phyloP scores from a whole-genome alignment of 1,284 basidiomycete genomes.

The Apiotrichum gracile region DNA sequence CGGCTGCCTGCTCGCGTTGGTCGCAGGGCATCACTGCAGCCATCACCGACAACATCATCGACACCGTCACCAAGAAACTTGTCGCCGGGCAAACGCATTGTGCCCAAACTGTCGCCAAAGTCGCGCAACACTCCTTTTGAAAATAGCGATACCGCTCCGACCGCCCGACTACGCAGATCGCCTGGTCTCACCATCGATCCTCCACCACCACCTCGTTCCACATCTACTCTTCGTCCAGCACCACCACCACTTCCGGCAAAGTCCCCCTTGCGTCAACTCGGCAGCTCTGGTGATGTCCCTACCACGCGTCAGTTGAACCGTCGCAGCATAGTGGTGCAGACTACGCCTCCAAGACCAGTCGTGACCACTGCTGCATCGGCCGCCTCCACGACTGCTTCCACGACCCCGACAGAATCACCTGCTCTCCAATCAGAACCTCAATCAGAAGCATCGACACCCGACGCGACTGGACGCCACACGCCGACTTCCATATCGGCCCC shows the following conservation, averaged over 20 bases:
- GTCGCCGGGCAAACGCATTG: neutral
- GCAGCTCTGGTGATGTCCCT: too few species aligned
- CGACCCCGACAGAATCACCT: too few species aligned
- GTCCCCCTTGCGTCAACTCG: constrained; percentile 30
- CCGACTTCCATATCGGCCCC: neutral
- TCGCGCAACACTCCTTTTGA: neutral
- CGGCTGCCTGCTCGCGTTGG: neutral
- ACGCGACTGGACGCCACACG: neutral
- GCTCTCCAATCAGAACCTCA: too few species aligned
- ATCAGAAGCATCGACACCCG: too few species aligned
- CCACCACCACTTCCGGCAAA: constrained; percentile 42
- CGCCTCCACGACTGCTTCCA: too few species aligned
- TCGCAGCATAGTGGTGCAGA: too few species aligned
- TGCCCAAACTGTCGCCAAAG: neutral
- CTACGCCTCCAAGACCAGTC: too few species aligned
- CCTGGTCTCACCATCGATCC: constrained; percentile 26
- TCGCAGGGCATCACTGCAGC: neutral
- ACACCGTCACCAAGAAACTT: neutral
- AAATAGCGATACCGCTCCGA: neutral
- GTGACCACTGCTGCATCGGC: too few species aligned
- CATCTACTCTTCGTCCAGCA: constrained; percentile 8
- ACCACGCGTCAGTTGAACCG: too few species aligned
- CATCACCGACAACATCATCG: neutral
- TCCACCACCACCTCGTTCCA: constrained; percentile 13
- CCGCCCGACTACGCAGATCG: constrained; percentile 13